phyloP scores from a whole-genome alignment of 371 early-diverging fungal species.

The Neoconidiobolus thromboides region DNA sequence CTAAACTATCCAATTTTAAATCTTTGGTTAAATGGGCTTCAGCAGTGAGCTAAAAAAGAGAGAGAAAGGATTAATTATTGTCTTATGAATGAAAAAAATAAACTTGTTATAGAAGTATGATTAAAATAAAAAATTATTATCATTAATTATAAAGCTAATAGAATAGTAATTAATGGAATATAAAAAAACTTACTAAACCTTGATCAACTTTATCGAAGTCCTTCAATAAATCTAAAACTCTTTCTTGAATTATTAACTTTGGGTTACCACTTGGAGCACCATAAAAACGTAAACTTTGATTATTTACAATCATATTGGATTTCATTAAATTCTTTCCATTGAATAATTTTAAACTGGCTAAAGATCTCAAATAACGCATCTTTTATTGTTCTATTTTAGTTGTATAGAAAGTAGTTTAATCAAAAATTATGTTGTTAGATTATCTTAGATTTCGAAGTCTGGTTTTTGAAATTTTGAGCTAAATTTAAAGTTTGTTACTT shows the following conservation, averaged over 20 bases:
- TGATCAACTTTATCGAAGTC: conserved; percentile 90
- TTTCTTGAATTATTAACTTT: conserved; percentile 44
- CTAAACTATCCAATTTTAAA: conserved; percentile 87
- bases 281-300: conserved; percentile 14
- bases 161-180: not conserved
- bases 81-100: not conserved
- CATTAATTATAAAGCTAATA: not conserved
- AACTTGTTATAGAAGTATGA: conserved; percentile 5
- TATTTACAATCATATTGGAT: too few species aligned
- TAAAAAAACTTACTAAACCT: conserved; percentile 44
- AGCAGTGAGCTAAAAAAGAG: conserved; percentile 42
- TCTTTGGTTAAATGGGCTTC: conserved; percentile 79
- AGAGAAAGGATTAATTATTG: not conserved
- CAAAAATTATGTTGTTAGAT: too few species aligned
- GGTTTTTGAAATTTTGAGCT: too few species aligned
- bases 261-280: conserved; percentile 31
- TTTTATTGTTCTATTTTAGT: too few species aligned
- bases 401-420: too few species aligned
- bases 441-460: too few species aligned
- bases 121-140: not conserved
- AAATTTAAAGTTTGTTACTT: too few species aligned
- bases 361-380: too few species aligned
- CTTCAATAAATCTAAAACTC: conserved; percentile 67
- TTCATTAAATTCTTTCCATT: too few species aligned
- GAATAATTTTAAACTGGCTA: too few species aligned